Evolutionary conservation across 352 stramenopile genomes (phyloP).

Genomic region (Phytophthora citrophthora): DNA sequence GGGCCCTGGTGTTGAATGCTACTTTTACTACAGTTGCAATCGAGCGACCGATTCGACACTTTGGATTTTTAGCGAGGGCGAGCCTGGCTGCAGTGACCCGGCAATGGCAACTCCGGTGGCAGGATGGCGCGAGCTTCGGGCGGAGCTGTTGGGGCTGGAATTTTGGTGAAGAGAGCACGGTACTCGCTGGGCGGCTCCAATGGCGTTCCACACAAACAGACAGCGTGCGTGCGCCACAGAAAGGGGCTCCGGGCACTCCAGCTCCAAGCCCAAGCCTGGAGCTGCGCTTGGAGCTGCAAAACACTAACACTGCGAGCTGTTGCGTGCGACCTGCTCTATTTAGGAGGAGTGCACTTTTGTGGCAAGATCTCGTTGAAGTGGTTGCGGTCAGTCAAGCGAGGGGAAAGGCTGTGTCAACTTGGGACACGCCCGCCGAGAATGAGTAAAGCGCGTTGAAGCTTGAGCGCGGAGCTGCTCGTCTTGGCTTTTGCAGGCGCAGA

Average conservation of each 20-base stretch:
- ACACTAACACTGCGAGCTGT: not conserved
- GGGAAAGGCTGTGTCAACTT: conserved; percentile 14
- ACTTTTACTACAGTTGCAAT: conserved; percentile 23
- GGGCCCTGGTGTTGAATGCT: conserved; percentile 7
- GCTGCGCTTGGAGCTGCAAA: not conserved
- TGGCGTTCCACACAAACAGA: conserved; percentile 30
- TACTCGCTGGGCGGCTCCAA: not conserved
- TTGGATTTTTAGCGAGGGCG: conserved; percentile 19
- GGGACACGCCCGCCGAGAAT: conserved; percentile 15
- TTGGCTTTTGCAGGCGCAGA: conserved; percentile 9
- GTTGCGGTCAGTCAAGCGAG: conserved; percentile 16
- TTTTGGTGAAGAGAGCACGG: conserved; percentile 29
- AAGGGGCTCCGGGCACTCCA: conserved; percentile 20
- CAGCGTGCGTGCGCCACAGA: conserved; percentile 25
- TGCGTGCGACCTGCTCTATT: conserved; percentile 19
- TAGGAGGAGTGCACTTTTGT: conserved; percentile 7
- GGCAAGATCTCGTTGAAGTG: conserved; percentile 34
- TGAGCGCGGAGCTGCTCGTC: conserved; percentile 4
- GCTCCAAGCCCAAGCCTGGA: not conserved
- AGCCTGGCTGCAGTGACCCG: conserved; percentile 28
- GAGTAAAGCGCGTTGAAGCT: conserved; percentile 14
- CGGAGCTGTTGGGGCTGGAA: conserved; percentile 17
- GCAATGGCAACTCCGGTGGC: not conserved
- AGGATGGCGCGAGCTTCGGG: conserved; percentile 10
- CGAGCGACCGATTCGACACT: conserved; percentile 43